These are phyloP conservation scores for Kluyveromyces aestuarii DNA, from an alignment of 805 yeast species.

Conservation along the genomic window DNA sequence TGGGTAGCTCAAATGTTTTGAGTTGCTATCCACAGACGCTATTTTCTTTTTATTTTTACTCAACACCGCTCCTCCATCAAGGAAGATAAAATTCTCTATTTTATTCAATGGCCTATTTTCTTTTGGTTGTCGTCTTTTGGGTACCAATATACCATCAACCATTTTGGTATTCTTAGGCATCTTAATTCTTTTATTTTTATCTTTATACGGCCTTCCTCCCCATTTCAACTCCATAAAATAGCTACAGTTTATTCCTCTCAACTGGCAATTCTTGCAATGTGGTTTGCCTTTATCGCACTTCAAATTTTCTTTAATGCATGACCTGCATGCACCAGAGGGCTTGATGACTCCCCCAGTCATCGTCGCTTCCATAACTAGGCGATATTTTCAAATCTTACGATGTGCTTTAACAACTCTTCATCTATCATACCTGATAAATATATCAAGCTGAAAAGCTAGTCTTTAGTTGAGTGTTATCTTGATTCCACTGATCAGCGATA, in stretches of 20 bases:
- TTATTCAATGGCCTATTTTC: not conserved
- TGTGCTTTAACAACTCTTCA: no score
- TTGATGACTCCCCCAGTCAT: no score
- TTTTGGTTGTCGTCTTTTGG: not conserved
- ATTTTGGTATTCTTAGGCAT: constrained; percentile 7
- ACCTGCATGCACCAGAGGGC: not conserved
- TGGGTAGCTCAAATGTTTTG: not conserved
- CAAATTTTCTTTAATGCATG: not conserved
- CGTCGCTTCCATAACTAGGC: no score
- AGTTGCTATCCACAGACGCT: not conserved
- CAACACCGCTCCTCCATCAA: not conserved
- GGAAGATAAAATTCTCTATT: not conserved
- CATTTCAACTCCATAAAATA: not conserved
- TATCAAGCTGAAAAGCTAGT: no score
- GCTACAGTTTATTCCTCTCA: not conserved
- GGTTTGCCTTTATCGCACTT: not conserved
- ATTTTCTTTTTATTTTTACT: not conserved
- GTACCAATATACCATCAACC: constrained; percentile 7
- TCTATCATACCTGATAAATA: no score
- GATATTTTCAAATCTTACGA: no score
- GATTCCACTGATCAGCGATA: no score
- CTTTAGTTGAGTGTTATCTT: no score
- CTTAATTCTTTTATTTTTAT: constrained; percentile 4
- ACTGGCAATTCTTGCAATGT: not conserved
- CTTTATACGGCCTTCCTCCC: constrained; percentile 11